Conservation (phyloP, 2,329 filamentous ascomycete species). For the Ilyonectria destructans region DNA sequence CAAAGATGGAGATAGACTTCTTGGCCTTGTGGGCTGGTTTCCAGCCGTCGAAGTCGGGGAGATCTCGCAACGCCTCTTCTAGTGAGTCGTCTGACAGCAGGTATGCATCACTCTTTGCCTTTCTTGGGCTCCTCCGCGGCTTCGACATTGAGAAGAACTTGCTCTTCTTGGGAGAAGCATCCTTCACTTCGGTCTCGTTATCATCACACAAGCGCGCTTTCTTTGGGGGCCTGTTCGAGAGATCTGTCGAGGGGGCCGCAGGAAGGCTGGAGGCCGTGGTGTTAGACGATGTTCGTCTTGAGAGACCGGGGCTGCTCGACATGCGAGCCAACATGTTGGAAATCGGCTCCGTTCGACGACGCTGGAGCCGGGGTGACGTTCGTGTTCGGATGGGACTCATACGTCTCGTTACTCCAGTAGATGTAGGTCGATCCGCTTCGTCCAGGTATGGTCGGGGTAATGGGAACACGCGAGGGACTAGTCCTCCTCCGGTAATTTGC, state of each 20-base stretch:
- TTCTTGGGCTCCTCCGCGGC: constrained; percentile 45
- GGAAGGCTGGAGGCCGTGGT: constrained; percentile 31
- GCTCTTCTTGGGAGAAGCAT: constrained; percentile 63
- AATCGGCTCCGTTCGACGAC: constrained; percentile 70
- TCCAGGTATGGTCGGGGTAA: constrained; percentile 72
- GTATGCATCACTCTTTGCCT: constrained; percentile 59
- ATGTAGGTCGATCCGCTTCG: constrained; percentile 46
- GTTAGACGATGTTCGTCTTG: constrained; percentile 36
- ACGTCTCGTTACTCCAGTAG: constrained; percentile 31
- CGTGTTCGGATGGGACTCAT: constrained; percentile 42
- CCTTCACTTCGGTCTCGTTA: constrained; percentile 56
- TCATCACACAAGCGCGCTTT: constrained; percentile 71
- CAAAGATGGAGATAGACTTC: constrained; percentile 63
- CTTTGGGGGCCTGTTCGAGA: constrained; percentile 65
- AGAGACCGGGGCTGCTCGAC: constrained; percentile 38
- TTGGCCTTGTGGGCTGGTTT: constrained; percentile 54
- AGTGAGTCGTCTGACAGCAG: constrained; percentile 72
- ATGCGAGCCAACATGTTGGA: constrained; percentile 59
- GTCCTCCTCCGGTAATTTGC: constrained; percentile 65
- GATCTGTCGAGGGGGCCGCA: constrained; percentile 41
- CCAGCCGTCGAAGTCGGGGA: constrained; percentile 70
- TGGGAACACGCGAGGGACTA: constrained; percentile 71
- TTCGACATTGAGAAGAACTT: constrained; percentile 66
- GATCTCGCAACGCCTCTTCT: constrained; percentile 66
- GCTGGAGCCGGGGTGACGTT: constrained; percentile 60